Evolutionary conservation across 805 yeast genomes (phyloP).

Genomic region (Scheffersomyces coipomensis): DNA sequence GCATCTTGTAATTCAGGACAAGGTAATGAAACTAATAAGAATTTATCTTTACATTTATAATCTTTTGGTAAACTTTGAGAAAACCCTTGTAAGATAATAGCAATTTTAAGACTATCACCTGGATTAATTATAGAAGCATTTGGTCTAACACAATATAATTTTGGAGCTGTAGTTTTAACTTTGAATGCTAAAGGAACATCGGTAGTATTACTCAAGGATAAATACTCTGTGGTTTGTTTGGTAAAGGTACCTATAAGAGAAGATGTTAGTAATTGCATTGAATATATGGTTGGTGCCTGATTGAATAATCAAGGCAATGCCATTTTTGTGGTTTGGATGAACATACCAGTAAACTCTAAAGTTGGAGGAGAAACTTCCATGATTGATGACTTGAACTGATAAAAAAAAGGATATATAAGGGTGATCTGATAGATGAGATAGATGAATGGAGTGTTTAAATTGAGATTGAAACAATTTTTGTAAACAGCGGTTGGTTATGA

Average conservation of each 20-base stretch:
- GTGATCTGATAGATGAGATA: too few species aligned
- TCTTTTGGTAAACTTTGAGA: slow-evolving; percentile 70
- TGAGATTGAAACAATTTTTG: too few species aligned
- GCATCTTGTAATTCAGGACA: slow-evolving; percentile 60
- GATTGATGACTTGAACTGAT: slow-evolving; percentile 12
- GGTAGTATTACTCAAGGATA: slow-evolving; percentile 54
- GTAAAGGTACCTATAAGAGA: slow-evolving; percentile 64
- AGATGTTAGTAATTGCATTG: slow-evolving; percentile 5
- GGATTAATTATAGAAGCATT: slow-evolving; percentile 82
- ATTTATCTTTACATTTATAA: slow-evolving; percentile 86
- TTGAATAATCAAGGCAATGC: background rate
- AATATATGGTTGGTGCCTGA: background rate
- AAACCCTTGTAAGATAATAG: slow-evolving; percentile 84
- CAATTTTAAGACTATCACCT: slow-evolving; percentile 68
- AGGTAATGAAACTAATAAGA: slow-evolving; percentile 83
- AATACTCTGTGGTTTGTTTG: slow-evolving; percentile 63
- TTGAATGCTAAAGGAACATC: slow-evolving; percentile 76
- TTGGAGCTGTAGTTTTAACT: slow-evolving; percentile 98
- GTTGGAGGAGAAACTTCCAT: slow-evolving; percentile 74
- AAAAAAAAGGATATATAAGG: too few species aligned
- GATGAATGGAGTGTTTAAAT: too few species aligned
- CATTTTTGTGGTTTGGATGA: background rate
- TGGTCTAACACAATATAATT: slow-evolving; percentile 92
- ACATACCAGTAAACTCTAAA: slow-evolving; percentile 79
- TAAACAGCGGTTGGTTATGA: too few species aligned